phyloP scores from a whole-genome alignment of 2,329 filamentous ascomycete species.

The Ceratocystis ficicola region DNA sequence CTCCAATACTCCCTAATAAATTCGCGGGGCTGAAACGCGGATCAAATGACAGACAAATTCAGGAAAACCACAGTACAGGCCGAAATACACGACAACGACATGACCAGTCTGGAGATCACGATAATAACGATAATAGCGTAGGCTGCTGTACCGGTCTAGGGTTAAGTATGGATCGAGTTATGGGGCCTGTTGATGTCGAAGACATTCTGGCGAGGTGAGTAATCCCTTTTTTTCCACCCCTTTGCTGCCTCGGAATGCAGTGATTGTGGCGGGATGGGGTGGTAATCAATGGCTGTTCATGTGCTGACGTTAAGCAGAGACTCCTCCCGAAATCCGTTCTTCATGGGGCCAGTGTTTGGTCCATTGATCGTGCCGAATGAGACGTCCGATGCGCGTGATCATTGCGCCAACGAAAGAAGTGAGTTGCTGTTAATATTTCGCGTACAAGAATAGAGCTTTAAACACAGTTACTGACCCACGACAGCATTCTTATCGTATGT shows the following conservation, averaged over 20 bases:
- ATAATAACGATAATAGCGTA: too few species aligned
- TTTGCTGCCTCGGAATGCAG: too few species aligned
- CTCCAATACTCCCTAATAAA: not conserved
- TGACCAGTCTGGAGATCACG: not conserved
- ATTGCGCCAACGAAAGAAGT: constrained; percentile 69
- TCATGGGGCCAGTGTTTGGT: constrained; percentile 50
- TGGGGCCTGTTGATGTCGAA: constrained; percentile 16
- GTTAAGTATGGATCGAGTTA: not conserved
- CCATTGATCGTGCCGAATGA: constrained; percentile 63
- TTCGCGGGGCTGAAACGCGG: not conserved
- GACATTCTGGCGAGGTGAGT: constrained; percentile 10
- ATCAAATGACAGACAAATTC: not conserved
- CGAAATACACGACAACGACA: not conserved
- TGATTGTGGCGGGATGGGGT: too few species aligned
- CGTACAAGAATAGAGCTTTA: not conserved
- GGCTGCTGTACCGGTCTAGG: not conserved
- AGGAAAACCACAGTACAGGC: not conserved
- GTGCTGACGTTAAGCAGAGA: not conserved
- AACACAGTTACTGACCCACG: not conserved
- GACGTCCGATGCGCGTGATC: constrained; percentile 61
- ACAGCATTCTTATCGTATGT: constrained; percentile 78
- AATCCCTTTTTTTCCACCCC: not conserved
- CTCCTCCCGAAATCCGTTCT: constrained; percentile 33
- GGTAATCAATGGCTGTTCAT: too few species aligned
- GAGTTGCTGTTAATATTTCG: constrained; percentile 22